Percentiles rank a stretch among this genome's conserved stretches.
Evolutionary conservation across 306 rosid genomes (phyloP).

Genomic region (Ceratonia siliqua): DNA sequence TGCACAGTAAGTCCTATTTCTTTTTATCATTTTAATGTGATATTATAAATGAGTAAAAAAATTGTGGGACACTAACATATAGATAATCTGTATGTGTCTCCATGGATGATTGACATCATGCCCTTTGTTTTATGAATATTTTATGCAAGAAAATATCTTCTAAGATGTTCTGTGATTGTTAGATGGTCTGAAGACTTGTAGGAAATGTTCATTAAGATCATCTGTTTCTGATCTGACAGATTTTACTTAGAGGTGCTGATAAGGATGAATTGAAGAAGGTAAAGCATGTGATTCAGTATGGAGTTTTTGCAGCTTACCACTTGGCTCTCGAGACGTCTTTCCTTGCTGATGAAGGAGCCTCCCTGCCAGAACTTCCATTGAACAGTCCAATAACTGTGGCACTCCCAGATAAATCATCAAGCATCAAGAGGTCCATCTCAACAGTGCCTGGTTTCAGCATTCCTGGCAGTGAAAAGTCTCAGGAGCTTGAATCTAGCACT

Average conservation of each 20-base stretch:
- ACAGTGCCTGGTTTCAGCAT: conserved; percentile 68
- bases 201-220: conserved; percentile 35
- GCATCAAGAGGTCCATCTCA: conserved; percentile 85
- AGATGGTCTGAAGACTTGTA: conserved; percentile 8
- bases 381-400: conserved; percentile 74
- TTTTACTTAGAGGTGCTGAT: conserved; percentile 87
- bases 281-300: conserved; percentile 95
- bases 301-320: conserved; percentile 97
- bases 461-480: conserved; percentile 48
- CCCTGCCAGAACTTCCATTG: conserved; percentile 82
- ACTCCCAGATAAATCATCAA: conserved; percentile 67
- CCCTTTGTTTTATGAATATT: background rate
- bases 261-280: conserved; percentile 86
- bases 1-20: conserved; percentile 81
- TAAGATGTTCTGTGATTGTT: background rate
- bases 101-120: background rate
- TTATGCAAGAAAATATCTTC: background rate
- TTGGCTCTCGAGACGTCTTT: conserved; percentile 97
- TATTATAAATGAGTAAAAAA: conserved; percentile 5
- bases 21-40: background rate
- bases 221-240: conserved; percentile 54
- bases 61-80: conserved; percentile 1
- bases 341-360: conserved; percentile 98
- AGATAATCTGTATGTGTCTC: conserved; percentile 19
- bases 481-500: conserved; percentile 36